Evolutionary conservation across 2,329 filamentous ascomycete genomes (phyloP).

Genomic region (Trichoderma lentiforme): DNA sequence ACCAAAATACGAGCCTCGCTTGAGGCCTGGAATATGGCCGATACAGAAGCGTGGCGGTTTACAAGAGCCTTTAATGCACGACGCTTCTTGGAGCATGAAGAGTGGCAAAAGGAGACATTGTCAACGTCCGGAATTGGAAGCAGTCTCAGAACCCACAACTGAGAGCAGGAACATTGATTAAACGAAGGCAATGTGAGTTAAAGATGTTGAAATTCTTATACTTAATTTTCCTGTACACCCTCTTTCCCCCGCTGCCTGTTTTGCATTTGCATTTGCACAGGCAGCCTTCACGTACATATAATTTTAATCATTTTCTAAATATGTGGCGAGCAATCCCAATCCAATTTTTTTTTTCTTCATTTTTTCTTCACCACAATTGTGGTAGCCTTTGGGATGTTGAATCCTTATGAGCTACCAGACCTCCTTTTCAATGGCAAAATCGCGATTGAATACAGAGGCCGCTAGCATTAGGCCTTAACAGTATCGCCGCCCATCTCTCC

Average conservation of each 20-base stretch:
- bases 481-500: constrained; percentile 64
- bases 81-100: constrained; percentile 57
- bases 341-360: not conserved
- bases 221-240: not conserved
- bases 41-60: constrained; percentile 77
- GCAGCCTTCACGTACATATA: not conserved
- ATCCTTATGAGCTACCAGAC: constrained; percentile 17
- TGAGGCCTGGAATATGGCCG: constrained; percentile 67
- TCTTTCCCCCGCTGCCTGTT: not conserved
- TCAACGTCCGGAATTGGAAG: constrained; percentile 55
- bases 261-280: not conserved
- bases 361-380: not conserved
- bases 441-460: not conserved
- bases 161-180: not conserved
- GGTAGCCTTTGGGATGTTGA: constrained; percentile 17
- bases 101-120: constrained; percentile 65
- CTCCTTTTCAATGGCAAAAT: not conserved
- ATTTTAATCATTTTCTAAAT: not conserved
- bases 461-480: constrained; percentile 23
- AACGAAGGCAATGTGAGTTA: not conserved
- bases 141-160: constrained; percentile 31
- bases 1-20: constrained; percentile 50
- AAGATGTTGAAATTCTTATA: not conserved
- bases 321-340: not conserved
- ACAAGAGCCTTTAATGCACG: constrained; percentile 64